Evolutionary conservation across 2,329 filamentous ascomycete species (phyloP).

Genomic region (Juglanconis oblonga): DNA sequence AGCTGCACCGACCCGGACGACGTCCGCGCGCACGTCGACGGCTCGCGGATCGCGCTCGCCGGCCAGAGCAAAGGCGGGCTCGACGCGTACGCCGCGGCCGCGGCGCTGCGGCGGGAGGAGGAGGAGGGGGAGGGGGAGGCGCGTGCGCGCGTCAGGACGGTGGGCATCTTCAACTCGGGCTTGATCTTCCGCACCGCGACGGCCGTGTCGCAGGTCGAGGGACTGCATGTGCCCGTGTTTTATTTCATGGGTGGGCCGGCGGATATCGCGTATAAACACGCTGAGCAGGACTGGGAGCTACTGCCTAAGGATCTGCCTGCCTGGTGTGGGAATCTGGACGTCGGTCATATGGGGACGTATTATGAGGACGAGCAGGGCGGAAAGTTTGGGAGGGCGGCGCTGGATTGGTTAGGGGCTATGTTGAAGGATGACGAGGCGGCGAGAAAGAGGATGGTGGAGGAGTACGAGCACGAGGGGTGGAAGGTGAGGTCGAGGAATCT

Average conservation of each 20-base stretch:
- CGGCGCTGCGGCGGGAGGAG: background rate
- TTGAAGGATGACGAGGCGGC: background rate
- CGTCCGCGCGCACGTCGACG: background rate
- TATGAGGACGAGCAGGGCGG: background rate
- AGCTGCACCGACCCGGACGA: background rate
- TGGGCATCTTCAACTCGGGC: background rate
- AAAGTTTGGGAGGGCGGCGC: background rate
- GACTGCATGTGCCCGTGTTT: background rate
- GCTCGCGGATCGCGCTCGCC: background rate
- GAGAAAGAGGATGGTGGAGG: background rate
- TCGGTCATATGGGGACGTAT: background rate
- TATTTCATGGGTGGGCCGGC: background rate
- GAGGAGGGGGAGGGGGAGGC: background rate
- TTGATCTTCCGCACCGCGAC: background rate
- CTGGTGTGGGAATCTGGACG: conserved; percentile 1
- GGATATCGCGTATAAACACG: background rate
- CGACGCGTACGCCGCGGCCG: background rate
- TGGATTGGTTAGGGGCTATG: background rate
- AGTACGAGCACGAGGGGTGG: background rate
- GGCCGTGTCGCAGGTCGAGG: background rate
- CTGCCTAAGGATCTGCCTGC: background rate
- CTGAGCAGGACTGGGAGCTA: conserved; percentile 2
- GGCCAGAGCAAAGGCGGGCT: conserved; percentile 2
- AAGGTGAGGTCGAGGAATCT: background rate
- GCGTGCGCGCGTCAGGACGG: background rate